Conservation (phyloP, 2,329 filamentous ascomycete species). For the Epichloe aotearoae region DNA sequence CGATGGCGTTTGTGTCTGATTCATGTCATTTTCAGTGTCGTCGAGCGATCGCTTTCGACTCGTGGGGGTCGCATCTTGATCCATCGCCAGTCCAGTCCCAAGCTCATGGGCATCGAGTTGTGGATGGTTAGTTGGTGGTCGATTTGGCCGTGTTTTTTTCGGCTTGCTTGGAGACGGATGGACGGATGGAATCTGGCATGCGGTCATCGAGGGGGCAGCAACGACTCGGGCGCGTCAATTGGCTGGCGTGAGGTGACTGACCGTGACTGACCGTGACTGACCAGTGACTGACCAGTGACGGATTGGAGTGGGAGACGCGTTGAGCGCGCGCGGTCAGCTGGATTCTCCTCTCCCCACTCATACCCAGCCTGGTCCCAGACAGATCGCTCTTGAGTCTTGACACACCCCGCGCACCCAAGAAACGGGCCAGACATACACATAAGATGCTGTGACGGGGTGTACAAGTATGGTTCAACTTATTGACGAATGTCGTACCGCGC, state of each 20-base stretch:
- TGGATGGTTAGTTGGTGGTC: background rate
- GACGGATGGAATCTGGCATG: background rate
- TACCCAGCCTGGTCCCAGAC: too few species aligned
- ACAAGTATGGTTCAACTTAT: too few species aligned
- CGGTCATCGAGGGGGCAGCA: background rate
- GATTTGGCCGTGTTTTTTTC: background rate
- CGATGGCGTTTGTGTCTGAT: constrained; percentile 13
- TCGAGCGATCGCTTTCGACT: constrained; percentile 7
- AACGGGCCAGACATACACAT: too few species aligned
- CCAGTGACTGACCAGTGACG: too few species aligned
- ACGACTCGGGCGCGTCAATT: background rate
- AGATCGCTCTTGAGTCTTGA: too few species aligned
- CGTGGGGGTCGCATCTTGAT: constrained; percentile 11
- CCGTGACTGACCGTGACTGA: too few species aligned
- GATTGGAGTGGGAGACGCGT: constrained; percentile 2
- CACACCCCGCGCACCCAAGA: too few species aligned
- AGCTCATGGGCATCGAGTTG: background rate
- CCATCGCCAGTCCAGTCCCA: constrained; percentile 11
- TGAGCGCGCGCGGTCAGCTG: constrained; percentile 1
- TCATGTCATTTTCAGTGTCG: constrained; percentile 11
- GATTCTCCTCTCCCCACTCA: too few species aligned
- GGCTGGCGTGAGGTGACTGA: background rate
- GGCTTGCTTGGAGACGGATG: background rate
- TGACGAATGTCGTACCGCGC: too few species aligned
- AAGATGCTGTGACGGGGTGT: too few species aligned